Percentiles rank a stretch among this genome's conserved stretches.
Conservation (phyloP, 352 stramenopile genomes). For the Plasmopara muralis region DNA sequence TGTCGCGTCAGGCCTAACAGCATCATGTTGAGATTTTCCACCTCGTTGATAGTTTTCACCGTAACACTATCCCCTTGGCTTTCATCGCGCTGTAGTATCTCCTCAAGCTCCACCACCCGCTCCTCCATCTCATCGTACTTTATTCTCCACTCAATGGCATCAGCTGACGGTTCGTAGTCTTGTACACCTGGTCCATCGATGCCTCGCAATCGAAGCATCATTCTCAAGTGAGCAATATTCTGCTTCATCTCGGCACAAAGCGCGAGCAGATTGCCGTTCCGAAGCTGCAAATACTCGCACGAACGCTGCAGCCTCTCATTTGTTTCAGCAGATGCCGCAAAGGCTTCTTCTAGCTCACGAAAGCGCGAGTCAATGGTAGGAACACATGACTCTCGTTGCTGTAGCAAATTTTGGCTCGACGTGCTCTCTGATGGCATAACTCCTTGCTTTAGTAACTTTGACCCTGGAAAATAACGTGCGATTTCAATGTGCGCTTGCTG, state of each 20-base stretch:
- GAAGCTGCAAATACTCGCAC: constrained; percentile 47
- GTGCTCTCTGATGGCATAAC: constrained; percentile 2
- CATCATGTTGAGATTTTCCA: constrained; percentile 67
- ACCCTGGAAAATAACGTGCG: constrained; percentile 17
- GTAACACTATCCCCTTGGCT: constrained; percentile 5
- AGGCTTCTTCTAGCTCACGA: constrained; percentile 55
- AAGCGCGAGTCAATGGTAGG: constrained; percentile 37
- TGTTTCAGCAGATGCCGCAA: constrained; percentile 54
- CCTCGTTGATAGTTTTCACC: constrained; percentile 23
- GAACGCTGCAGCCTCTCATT: constrained; percentile 45
- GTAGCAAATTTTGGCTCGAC: constrained; percentile 15
- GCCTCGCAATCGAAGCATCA: constrained; percentile 43
- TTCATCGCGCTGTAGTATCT: constrained; percentile 28
- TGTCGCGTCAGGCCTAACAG: constrained; percentile 55
- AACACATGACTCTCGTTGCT: constrained; percentile 21
- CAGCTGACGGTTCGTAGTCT: constrained; percentile 56
- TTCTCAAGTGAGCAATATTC: constrained; percentile 46
- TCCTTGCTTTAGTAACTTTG: constrained; percentile 15
- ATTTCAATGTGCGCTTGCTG: constrained; percentile 40
- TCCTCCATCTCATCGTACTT: constrained; percentile 81
- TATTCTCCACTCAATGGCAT: constrained; percentile 78
- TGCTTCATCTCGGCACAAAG: constrained; percentile 55
- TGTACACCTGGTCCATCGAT: constrained; percentile 16
- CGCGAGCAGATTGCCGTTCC: constrained; percentile 44
- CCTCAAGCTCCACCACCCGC: constrained; percentile 42